Evolutionary conservation across 2,329 filamentous ascomycete species (phyloP).

Genomic region (Thielaviopsis cerberus): DNA sequence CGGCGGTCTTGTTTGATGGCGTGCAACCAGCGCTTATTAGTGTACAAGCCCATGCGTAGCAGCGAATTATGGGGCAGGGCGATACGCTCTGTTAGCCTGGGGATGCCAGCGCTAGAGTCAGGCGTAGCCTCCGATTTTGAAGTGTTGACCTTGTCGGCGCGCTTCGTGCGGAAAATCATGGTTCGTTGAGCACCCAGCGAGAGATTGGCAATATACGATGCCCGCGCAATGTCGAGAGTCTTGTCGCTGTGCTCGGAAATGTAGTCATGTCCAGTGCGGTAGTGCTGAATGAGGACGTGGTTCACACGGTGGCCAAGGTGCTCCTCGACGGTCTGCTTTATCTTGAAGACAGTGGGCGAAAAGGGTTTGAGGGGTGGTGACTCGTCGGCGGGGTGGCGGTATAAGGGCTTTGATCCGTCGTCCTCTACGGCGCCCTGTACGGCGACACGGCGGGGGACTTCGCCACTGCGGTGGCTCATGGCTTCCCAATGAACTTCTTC

Average conservation of each 20-base stretch:
- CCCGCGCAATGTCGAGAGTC: conserved; percentile 70
- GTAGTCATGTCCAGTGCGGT: conserved; percentile 73
- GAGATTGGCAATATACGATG: conserved; percentile 75
- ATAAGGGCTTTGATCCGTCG: conserved; percentile 69
- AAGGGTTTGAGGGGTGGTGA: conserved; percentile 62
- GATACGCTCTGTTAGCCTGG: conserved; percentile 45
- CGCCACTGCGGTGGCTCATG: conserved; percentile 82
- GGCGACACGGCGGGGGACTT: conserved; percentile 78
- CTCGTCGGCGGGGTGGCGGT: conserved; percentile 83
- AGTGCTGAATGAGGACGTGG: conserved; percentile 82
- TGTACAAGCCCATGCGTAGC: conserved; percentile 60
- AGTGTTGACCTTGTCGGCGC: conserved; percentile 22
- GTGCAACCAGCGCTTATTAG: conserved; percentile 79
- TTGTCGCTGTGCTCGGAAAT: conserved; percentile 97
- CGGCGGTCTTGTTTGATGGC: conserved; percentile 82
- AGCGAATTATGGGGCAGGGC: conserved; percentile 75
- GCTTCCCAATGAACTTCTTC: conserved; percentile 70
- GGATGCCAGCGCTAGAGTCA: conserved; percentile 12
- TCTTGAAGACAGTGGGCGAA: conserved; percentile 48
- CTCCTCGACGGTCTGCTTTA: conserved; percentile 51
- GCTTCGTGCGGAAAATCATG: conserved; percentile 79
- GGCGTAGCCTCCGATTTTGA: conserved; percentile 11
- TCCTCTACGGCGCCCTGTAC: conserved; percentile 57
- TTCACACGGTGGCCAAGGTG: conserved; percentile 66
- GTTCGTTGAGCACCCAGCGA: conserved; percentile 81